Percentiles rank a stretch among this genome's conserved stretches.
These are phyloP conservation scores for Thozetella sp. DNA, from an alignment of 495 filamentous ascomycete genomes.

Conservation along the genomic window DNA sequence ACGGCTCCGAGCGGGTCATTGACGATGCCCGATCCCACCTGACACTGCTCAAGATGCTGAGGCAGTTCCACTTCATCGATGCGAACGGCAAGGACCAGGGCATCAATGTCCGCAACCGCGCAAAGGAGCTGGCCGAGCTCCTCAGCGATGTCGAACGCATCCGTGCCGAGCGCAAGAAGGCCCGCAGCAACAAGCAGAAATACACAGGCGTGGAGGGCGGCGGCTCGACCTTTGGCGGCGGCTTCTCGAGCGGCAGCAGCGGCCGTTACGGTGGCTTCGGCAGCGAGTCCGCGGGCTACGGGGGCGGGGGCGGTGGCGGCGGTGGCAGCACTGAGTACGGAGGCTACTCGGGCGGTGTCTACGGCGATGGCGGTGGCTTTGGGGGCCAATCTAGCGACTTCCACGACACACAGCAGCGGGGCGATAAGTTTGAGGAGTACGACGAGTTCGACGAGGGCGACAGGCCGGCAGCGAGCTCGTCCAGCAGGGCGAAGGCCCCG, in stretches of 20 bases:
- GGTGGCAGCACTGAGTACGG: constrained; percentile 68
- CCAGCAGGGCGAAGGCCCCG: constrained; percentile 42
- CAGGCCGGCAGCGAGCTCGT: constrained; percentile 38
- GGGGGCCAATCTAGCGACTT: constrained; percentile 71
- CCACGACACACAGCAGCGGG: constrained; percentile 49
- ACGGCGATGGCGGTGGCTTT: constrained; percentile 91
- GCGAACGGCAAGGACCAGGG: constrained; percentile 97
- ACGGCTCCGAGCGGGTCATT: constrained; percentile 96
- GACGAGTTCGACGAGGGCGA: constrained; percentile 90
- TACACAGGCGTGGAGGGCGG: constrained; percentile 94
- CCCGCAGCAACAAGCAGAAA: constrained; percentile 84
- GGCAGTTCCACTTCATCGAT: constrained; percentile 98
- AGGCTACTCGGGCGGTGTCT: constrained; percentile 85
- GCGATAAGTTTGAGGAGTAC: constrained; percentile 92
- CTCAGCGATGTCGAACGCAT: constrained; percentile 93
- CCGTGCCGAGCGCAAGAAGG: constrained; percentile 92
- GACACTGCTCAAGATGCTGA: constrained; percentile 94
- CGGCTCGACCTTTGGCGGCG: constrained; percentile 47
- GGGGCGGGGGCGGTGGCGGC: constrained; percentile 52
- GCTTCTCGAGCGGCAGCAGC: constrained; percentile 51
- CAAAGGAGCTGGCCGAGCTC: constrained; percentile 92
- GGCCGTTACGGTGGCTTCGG: constrained; percentile 89
- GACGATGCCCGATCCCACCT: constrained; percentile 96
- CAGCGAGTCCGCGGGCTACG: constrained; percentile 65
- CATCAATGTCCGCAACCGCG: constrained; percentile 94